Conservation (phyloP, 805 yeast genomes). For the Candida yuanshanica region DNA sequence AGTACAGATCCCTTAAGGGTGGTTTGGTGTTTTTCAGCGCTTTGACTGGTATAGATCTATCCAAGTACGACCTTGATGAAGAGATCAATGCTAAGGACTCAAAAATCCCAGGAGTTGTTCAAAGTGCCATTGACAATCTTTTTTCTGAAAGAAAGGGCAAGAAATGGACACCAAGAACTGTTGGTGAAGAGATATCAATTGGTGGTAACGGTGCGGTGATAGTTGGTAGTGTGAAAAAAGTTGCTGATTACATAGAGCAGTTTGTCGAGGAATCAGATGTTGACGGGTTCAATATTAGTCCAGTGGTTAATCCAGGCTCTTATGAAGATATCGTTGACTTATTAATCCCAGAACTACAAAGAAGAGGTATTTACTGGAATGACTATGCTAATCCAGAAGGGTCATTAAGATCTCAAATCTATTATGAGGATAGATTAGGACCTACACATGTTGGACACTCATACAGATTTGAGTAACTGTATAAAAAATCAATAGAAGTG, state of each 20-base stretch:
- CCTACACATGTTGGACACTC: constrained; percentile 6
- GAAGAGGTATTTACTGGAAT: constrained; percentile 31
- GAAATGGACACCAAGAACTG: constrained; percentile 22
- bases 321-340: constrained; percentile 35
- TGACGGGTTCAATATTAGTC: constrained; percentile 40
- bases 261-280: constrained; percentile 37
- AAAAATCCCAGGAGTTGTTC: constrained; percentile 25
- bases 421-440: constrained; percentile 4
- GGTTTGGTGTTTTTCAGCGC: constrained; percentile 40
- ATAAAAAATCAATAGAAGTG: too few species aligned
- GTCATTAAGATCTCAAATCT: constrained; percentile 10
- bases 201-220: constrained; percentile 29
- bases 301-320: constrained; percentile 33
- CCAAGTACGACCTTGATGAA: constrained; percentile 25
- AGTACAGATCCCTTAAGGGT: constrained; percentile 35
- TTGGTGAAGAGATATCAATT: constrained; percentile 26
- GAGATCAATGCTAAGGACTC: constrained; percentile 9
- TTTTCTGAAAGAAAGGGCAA: constrained; percentile 17
- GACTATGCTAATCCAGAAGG: constrained; percentile 25
- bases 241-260: constrained; percentile 36
- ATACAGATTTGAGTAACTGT: constrained; percentile 3
- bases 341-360: constrained; percentile 34
- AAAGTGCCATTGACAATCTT: constrained; percentile 26
- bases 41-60: constrained; percentile 39
- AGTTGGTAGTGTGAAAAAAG: constrained; percentile 32